Evolutionary conservation across 208 protist genomes (phyloP).

Genomic region (Leishmania lainsoni): DNA sequence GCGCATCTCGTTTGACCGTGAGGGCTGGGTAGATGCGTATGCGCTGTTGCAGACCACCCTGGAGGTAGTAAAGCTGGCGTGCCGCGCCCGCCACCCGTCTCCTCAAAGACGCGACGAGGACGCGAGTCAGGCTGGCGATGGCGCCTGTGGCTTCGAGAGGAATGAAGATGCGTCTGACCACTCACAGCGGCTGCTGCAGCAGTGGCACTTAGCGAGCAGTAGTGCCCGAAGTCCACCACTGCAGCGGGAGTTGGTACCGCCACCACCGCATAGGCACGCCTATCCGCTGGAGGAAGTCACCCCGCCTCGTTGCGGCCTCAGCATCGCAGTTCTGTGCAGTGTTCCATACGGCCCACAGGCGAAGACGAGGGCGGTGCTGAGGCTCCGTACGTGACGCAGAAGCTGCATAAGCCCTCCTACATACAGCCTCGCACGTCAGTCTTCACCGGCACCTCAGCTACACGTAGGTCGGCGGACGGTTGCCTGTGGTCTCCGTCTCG

Average conservation of each 20-base stretch:
- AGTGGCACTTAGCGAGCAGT: neutral
- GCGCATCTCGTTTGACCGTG: conserved; percentile 48
- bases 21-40: conserved; percentile 45
- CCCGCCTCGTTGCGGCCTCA: neutral
- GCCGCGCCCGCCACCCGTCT: neutral
- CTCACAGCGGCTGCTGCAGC: neutral
- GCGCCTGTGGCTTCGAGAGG: neutral
- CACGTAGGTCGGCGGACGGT: neutral
- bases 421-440: neutral
- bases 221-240: neutral
- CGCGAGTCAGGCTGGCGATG: neutral
- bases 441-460: neutral
- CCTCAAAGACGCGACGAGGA: neutral
- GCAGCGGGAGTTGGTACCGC: neutral
- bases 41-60: conserved; percentile 34
- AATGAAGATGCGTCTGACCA: neutral
- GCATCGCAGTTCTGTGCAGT: neutral
- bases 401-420: neutral
- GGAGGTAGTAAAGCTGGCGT: conserved; percentile 34
- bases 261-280: conserved; percentile 12
- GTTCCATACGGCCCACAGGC: neutral
- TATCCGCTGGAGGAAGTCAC: conserved; percentile 6
- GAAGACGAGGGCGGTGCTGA: neutral
- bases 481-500: neutral
- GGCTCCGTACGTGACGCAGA: neutral